Percentiles rank a stretch among this genome's conserved stretches.
These are phyloP conservation scores for Phytophthora crassamura DNA, from an alignment of 352 stramenopile genomes.

Conservation along the genomic window DNA sequence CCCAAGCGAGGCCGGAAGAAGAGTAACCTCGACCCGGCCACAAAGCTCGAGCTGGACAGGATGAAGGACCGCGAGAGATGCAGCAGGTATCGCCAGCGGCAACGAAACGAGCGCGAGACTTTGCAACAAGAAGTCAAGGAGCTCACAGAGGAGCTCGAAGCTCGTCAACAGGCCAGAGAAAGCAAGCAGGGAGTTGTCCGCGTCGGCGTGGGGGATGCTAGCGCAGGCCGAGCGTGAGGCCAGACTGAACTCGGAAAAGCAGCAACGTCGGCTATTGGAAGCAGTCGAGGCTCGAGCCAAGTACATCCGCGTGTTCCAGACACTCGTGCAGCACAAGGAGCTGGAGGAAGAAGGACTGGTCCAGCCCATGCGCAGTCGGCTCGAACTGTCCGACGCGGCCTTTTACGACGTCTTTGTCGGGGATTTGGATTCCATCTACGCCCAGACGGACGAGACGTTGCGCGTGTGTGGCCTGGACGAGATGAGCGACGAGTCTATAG, in stretches of 20 bases:
- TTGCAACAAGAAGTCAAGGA: background rate
- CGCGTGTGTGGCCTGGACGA: too few relatives aligned
- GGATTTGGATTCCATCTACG: constrained; percentile 13
- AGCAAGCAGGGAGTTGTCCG: too few relatives aligned
- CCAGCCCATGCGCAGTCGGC: constrained; percentile 13
- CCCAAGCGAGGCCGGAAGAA: background rate
- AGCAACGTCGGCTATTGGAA: too few relatives aligned
- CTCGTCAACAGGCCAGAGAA: background rate
- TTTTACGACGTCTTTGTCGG: constrained; percentile 11
- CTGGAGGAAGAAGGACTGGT: too few relatives aligned
- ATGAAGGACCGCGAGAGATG: constrained; percentile 1
- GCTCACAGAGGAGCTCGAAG: background rate
- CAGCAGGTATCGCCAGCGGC: background rate
- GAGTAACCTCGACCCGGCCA: background rate
- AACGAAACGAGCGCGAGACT: background rate
- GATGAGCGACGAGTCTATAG: too few relatives aligned
- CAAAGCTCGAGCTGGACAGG: background rate
- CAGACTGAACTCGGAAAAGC: too few relatives aligned
- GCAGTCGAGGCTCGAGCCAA: too few relatives aligned
- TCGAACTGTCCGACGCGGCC: constrained; percentile 11
- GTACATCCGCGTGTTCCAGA: too few relatives aligned
- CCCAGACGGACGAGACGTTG: constrained; percentile 17
- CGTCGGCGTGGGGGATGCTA: too few relatives aligned
- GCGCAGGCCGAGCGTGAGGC: too few relatives aligned
- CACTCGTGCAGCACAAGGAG: too few relatives aligned